phyloP scores from a whole-genome alignment of 208 protist genomes.

The Acanthamoeba pearcei region DNA sequence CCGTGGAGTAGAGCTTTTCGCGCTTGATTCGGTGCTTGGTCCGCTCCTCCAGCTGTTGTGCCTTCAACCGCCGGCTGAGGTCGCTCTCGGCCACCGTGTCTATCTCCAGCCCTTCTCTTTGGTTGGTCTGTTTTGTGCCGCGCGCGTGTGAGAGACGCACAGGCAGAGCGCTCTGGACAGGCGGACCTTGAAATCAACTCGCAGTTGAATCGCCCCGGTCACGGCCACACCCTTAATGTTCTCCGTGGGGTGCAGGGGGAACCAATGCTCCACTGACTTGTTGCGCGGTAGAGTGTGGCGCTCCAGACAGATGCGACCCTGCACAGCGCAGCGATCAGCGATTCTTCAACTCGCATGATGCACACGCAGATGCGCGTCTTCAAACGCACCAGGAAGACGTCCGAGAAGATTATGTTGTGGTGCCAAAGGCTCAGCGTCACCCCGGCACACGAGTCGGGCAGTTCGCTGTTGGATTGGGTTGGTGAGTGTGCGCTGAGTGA shows the following conservation, averaged over 20 bases:
- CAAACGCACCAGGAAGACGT: neutral
- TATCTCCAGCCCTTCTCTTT: neutral
- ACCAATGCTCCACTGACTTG: constrained; percentile 22
- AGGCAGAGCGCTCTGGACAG: neutral
- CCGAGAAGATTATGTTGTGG: neutral
- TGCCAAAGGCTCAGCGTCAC: constrained; percentile 44
- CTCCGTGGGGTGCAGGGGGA: neutral
- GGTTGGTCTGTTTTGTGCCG: neutral
- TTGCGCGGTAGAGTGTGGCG: constrained; percentile 13
- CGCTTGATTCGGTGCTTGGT: neutral
- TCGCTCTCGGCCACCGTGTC: neutral
- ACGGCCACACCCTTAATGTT: neutral
- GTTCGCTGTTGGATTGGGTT: neutral
- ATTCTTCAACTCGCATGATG: neutral
- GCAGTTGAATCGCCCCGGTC: neutral
- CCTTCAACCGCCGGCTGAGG: neutral
- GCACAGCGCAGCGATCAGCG: neutral
- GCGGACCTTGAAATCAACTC: constrained; percentile 24
- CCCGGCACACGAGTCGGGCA: neutral
- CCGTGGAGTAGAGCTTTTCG: constrained; percentile 13
- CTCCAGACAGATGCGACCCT: constrained; percentile 11
- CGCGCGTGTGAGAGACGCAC: neutral
- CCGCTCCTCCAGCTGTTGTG: neutral
- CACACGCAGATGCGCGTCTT: neutral
- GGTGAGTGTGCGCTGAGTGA: neutral